Evolutionary conservation across 208 protist species (phyloP).

Genomic region (Histomonas meleagridis): DNA sequence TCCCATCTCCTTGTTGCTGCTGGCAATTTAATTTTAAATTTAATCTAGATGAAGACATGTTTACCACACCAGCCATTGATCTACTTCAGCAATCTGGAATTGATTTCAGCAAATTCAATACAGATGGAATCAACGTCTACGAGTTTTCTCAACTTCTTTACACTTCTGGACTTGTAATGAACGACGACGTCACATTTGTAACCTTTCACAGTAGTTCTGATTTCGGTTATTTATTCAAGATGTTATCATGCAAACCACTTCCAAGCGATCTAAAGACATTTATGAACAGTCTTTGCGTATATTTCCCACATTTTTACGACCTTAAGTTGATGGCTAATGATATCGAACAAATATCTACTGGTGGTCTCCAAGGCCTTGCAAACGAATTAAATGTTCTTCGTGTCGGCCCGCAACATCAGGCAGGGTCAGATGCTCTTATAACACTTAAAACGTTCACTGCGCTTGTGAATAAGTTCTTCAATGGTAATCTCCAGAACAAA

Average conservation of each 20-base stretch:
- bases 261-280: not conserved
- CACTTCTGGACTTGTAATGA: conserved; percentile 81
- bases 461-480: conserved; percentile 37
- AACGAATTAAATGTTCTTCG: conserved; percentile 68
- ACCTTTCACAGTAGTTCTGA: conserved; percentile 91
- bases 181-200: conserved; percentile 79
- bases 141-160: conserved; percentile 86
- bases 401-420: conserved; percentile 64
- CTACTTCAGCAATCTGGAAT: conserved; percentile 80
- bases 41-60: conserved; percentile 81
- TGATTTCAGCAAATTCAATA: conserved; percentile 70
- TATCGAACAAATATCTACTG: not conserved
- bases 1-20: conserved; percentile 71
- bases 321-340: not conserved
- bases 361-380: conserved; percentile 77
- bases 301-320: not conserved
- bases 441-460: conserved; percentile 41
- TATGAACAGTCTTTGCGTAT: not conserved
- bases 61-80: conserved; percentile 86
- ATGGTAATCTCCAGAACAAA: not conserved
- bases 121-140: conserved; percentile 57
- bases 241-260: conserved; percentile 45
- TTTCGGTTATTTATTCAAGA: conserved; percentile 85
- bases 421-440: conserved; percentile 77
- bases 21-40: conserved; percentile 99